Percentiles rank a stretch among this genome's conserved stretches.
Conservation (phyloP, 2,329 filamentous ascomycete species). For the Pseudocercospora macadamiae region DNA sequence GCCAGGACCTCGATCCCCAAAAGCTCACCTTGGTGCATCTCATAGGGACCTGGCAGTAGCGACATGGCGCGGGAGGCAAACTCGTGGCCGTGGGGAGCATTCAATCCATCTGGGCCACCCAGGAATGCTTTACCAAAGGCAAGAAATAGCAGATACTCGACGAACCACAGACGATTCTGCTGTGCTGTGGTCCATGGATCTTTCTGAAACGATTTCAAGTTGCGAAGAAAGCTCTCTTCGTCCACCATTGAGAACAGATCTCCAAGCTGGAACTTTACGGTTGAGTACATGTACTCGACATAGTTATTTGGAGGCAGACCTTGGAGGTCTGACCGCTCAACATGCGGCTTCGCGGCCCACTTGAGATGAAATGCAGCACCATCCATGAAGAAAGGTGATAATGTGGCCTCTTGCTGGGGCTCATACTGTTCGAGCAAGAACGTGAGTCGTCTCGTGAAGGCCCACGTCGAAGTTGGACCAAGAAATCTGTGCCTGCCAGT, state of each 20-base stretch:
- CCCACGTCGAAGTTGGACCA: slow-evolving; percentile 61
- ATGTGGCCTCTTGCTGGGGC: slow-evolving; percentile 47
- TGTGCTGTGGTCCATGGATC: slow-evolving; percentile 29
- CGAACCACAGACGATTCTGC: slow-evolving; percentile 51
- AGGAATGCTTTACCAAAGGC: slow-evolving; percentile 59
- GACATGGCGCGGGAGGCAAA: slow-evolving; percentile 12
- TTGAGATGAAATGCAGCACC: slow-evolving; percentile 56
- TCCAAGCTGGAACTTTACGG: slow-evolving; percentile 60
- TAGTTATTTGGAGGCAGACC: slow-evolving; percentile 56
- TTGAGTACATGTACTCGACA: slow-evolving; percentile 57
- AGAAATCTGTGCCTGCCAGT: slow-evolving; percentile 49
- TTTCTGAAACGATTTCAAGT: slow-evolving; percentile 47
- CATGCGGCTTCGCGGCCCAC: slow-evolving; percentile 49
- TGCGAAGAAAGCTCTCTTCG: slow-evolving; percentile 54
- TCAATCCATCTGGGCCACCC: slow-evolving; percentile 9
- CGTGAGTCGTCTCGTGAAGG: slow-evolving; percentile 53
- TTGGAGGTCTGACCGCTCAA: slow-evolving; percentile 38
- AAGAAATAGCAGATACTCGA: slow-evolving; percentile 58
- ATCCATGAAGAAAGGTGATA: slow-evolving; percentile 55
- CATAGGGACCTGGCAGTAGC: slow-evolving; percentile 12
- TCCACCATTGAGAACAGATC: slow-evolving; percentile 60
- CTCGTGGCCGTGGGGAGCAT: slow-evolving; percentile 42
- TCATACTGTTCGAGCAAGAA: slow-evolving; percentile 53
- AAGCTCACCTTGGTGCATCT: slow-evolving; percentile 17
- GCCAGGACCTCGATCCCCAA: slow-evolving; percentile 17